Base-by-base conservation (phyloP, 108 stramenopile species). In the Cyclotella kingstonii region DNA sequence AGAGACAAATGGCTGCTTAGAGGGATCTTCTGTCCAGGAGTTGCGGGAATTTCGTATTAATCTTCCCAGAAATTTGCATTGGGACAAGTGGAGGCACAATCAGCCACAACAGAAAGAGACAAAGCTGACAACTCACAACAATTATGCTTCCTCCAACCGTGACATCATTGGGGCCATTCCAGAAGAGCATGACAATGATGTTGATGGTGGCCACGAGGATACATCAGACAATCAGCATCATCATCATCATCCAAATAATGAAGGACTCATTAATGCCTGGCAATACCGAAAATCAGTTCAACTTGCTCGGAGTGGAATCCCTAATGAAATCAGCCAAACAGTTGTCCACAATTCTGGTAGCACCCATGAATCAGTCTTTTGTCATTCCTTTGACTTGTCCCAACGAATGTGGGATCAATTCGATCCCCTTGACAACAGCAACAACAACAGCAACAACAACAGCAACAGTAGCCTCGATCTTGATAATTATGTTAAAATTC, bases 271-370 rank as follows among this genome's bases (percentile, higher is more conserved):
- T 8, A 85, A 85, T 63, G 91, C 91, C 30, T 92, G 91, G 91
- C 91, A 92, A 54, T 92, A 92, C 54, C 81, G 83, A 50, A 78
- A 74, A 48, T 85, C 85, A 5, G 76, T 92, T 4, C 91, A 92
- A 64, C 64, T 78, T 36, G 68, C 85, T 45, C 81, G 87, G 0
- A 68, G 68, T 21, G 90, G 83, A 36, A 54, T 63, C 10, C 4
- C 41, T 22, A 33, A n/a, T n/a, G 45, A n/a, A 26, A 21, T n/a
- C 39, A 36, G 9, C 18, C 54, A 25, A 42, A 35, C 7, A 27
- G 50, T n/a, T n/a, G n/a, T n/a, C n/a, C n/a, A n/a, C 0, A 49
- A 48, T 7, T 11, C 57, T 10, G 47, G 51, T 0, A 15, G 41
- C 14, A 38, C 27, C 3, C 60, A 29, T 0, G 58, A 63, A 39